These are phyloP conservation scores for Scutellaria baicalensis DNA, from an alignment of 257 asterid species.

Conservation along the genomic window DNA sequence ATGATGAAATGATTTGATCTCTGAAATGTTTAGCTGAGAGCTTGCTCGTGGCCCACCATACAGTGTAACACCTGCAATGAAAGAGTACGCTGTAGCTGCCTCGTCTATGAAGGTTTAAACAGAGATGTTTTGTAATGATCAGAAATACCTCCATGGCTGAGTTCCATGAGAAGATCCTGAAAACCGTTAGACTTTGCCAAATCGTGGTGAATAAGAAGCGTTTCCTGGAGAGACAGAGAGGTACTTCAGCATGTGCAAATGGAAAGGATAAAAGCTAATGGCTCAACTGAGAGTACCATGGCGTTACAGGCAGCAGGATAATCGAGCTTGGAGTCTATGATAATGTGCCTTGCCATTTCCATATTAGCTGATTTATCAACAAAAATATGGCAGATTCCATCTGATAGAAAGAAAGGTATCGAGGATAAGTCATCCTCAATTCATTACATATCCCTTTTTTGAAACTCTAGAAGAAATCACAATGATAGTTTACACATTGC, in stretches of 20 bases:
- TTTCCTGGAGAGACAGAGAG: slow-evolving; percentile 39
- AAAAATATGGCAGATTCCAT: slow-evolving; percentile 82
- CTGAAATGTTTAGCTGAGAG: slow-evolving; percentile 23
- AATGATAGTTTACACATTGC: background rate
- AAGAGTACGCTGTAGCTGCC: background rate
- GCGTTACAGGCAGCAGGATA: slow-evolving; percentile 92
- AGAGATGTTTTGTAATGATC: too few species aligned
- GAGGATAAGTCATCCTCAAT: background rate
- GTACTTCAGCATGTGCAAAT: background rate
- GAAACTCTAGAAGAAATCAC: background rate
- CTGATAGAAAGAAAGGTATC: slow-evolving; percentile 26
- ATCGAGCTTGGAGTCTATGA: slow-evolving; percentile 69
- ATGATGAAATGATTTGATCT: slow-evolving; percentile 37
- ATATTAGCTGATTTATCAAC: slow-evolving; percentile 66
- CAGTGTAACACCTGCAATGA: slow-evolving; percentile 38
- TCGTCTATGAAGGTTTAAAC: too few species aligned
- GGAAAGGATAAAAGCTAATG: too few species aligned
- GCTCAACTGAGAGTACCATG: slow-evolving; percentile 39
- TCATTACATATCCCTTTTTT: background rate
- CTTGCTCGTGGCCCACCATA: slow-evolving; percentile 58
- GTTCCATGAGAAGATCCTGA: slow-evolving; percentile 57
- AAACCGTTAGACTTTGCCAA: slow-evolving; percentile 38
- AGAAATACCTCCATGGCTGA: slow-evolving; percentile 48
- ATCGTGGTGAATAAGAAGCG: slow-evolving; percentile 70
- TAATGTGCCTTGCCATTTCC: slow-evolving; percentile 62